Conservation (phyloP, 192 early-diverging fungal genomes). For the Coemansia reversa region DNA sequence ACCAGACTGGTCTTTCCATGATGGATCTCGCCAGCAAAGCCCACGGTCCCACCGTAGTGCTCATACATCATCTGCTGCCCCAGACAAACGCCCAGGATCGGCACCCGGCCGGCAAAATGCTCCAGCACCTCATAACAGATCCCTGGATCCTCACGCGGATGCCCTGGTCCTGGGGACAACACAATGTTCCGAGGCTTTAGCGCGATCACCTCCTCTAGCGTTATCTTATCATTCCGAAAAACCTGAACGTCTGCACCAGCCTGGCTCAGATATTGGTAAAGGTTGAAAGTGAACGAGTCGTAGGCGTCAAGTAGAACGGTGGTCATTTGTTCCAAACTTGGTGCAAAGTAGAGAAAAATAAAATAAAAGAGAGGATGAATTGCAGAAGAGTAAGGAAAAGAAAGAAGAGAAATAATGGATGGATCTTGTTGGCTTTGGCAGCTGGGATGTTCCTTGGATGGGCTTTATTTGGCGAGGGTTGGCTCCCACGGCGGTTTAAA, state of each 20-base stretch:
- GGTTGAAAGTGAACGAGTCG: constrained; percentile 98
- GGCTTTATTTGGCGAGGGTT: not conserved
- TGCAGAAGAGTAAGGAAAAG: not conserved
- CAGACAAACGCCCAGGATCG: constrained; percentile 95
- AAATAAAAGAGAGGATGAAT: too few species aligned
- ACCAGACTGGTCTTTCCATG: constrained; percentile 96
- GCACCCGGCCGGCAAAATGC: constrained; percentile 91
- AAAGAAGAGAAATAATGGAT: not conserved
- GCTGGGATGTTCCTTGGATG: not conserved
- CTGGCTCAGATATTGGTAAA: constrained; percentile 91
- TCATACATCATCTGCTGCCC: constrained; percentile 99
- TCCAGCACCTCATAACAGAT: constrained; percentile 84
- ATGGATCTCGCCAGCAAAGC: constrained; percentile 91
- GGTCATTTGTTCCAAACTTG: constrained; percentile 17
- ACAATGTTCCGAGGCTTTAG: constrained; percentile 92
- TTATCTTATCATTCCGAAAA: constrained; percentile 91
- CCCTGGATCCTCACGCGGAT: constrained; percentile 85
- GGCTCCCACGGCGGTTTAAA: constrained; percentile 4
- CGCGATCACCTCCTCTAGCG: constrained; percentile 76
- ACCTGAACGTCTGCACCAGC: constrained; percentile 92
- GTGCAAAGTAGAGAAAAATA: not conserved
- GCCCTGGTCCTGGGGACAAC: constrained; percentile 95
- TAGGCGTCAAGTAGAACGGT: constrained; percentile 94
- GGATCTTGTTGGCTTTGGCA: not conserved
- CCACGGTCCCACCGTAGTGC: constrained; percentile 90